Evolutionary conservation across 345 rosid genomes (phyloP).

Genomic region (Aegle marmelos): DNA sequence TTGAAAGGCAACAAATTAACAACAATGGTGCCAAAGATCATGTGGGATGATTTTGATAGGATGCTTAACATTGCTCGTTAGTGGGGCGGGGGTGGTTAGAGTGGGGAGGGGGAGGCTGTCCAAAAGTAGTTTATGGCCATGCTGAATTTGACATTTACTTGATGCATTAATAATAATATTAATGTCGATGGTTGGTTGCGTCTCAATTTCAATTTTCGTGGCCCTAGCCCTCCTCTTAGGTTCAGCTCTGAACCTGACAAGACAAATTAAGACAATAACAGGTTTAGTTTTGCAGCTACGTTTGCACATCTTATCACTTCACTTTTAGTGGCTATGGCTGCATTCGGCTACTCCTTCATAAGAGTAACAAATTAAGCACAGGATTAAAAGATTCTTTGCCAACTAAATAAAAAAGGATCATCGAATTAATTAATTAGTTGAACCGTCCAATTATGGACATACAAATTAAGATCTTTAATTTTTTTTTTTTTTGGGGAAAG

Average conservation of each 20-base stretch:
- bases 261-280: not conserved
- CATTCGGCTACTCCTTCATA: not conserved
- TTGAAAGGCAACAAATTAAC: not conserved
- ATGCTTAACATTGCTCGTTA: conserved; percentile 24
- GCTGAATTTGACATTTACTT: conserved; percentile 12
- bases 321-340: not conserved
- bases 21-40: conserved; percentile 7
- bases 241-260: not conserved
- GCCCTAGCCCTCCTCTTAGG: too few relatives aligned
- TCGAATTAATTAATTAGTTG: too few relatives aligned
- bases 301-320: not conserved
- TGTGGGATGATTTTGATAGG: conserved; percentile 29
- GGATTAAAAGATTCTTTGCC: not conserved
- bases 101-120: not conserved
- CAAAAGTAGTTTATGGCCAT: conserved; percentile 5
- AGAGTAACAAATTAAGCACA: not conserved
- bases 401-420: not conserved
- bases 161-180: not conserved
- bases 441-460: not conserved
- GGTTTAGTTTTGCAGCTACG: not conserved
- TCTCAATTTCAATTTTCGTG: not conserved
- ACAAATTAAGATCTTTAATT: too few relatives aligned
- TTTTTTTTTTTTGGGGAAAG: too few relatives aligned
- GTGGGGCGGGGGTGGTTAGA: not conserved
- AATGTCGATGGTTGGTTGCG: not conserved